Base-by-base conservation (phyloP, 1,139 yeast species). In the Kazachstania sp. region DNA sequence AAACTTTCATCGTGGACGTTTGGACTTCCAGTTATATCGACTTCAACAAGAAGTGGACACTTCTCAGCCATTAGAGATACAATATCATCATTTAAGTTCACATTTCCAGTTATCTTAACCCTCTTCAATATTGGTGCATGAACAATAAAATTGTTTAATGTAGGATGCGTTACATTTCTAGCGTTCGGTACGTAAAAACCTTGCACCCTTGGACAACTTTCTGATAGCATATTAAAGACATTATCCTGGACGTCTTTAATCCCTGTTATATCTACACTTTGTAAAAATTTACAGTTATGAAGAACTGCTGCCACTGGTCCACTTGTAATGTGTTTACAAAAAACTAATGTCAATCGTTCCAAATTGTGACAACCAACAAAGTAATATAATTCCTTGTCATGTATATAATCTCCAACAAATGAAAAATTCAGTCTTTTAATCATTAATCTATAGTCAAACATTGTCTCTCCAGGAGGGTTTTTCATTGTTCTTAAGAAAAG, bases 141-240 rank as follows among this genome's bases (percentile, higher is more conserved):
- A 38, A 67, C 60, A 12, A 87, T 76, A 51, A 90, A 71, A 39
- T 69, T 67, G 37, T 76, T 59, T n/a, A 92, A 74, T 1, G 94
- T 84, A 5, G 61, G 69, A 56, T 86, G 86, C 2, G 84, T 72
- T 2, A 92, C 81, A 28, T 71, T 68, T 29, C 77, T 78, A 53
- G 97, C 88, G 3, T 86, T 86, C 0, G 95, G 90, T 0, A 95
- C 95, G 62, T 90, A 90, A 43, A 90, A 71, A 1, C 97, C 97
- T 67, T 92, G 97, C 44, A 92, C 71, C 45, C 92, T 71, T 36
- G 77, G 76, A 64, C 97, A 88, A 60, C 78, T 74, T 13, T 65
- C 62, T 1, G 96, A 90, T 55, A 90, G 71, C n/a, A 86, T 79
- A 41, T 69, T 57, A 49, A 88, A 77, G 7, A 88, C 79, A 45